A percentile compares a stretch with the other conserved stretches of the same genome.
These are phyloP conservation scores for Aureoboletus auriporus DNA, from an alignment of 768 basidiomycete genomes.

Conservation along the genomic window DNA sequence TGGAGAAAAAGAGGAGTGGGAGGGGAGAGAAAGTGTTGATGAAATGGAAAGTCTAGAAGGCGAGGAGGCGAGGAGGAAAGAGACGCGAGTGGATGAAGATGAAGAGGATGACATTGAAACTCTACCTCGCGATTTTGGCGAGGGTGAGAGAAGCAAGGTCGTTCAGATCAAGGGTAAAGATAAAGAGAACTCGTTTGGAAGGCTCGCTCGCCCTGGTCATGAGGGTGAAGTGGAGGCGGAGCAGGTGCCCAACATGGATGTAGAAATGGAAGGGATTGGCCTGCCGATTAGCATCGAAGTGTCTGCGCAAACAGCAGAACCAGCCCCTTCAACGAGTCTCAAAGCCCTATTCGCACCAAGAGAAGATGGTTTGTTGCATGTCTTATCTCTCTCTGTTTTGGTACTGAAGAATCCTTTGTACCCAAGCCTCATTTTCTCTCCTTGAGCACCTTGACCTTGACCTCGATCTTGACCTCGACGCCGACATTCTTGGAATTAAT, in stretches of 20 bases:
- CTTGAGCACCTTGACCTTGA: conserved; percentile 71
- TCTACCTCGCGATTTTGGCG: conserved; percentile 6
- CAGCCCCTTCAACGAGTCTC: conserved; percentile 35
- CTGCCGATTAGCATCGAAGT: neutral
- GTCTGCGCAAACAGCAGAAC: neutral
- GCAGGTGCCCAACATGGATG: conserved; percentile 2
- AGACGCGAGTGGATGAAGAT: conserved; percentile 7
- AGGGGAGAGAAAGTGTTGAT: conserved; percentile 53
- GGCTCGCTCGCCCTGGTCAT: neutral
- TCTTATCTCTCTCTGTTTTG: neutral
- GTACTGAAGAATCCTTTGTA: neutral
- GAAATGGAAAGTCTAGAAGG: conserved; percentile 43
- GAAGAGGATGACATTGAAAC: conserved; percentile 15
- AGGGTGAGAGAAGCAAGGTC: neutral
- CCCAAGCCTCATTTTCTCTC: conserved; percentile 66
- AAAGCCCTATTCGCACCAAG: conserved; percentile 52
- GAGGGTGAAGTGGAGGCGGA: neutral
- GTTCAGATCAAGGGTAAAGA: conserved; percentile 7
- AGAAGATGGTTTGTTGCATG: conserved; percentile 36
- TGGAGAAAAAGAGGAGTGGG: conserved; percentile 53
- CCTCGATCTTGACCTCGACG: conserved; percentile 67
- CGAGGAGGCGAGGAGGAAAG: conserved; percentile 4
- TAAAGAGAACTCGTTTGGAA: conserved; percentile 23
- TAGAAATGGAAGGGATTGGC: conserved; percentile 10
- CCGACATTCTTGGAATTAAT: conserved; percentile 37